phyloP scores from a whole-genome alignment of 768 basidiomycete genomes.

The Botryobasidium botryosum region DNA sequence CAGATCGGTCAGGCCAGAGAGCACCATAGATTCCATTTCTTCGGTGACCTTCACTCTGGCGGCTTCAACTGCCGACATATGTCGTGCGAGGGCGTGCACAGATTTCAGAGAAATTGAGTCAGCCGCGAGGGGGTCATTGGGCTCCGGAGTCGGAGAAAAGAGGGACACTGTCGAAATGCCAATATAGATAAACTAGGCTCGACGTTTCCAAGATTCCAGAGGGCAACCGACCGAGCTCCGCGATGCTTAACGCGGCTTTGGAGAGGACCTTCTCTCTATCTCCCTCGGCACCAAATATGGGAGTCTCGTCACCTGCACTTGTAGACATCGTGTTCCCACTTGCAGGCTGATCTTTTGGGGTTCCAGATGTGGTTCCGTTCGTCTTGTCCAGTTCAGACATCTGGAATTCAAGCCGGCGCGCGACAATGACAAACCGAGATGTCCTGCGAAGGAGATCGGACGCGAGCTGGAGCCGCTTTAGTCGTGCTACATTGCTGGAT shows the following conservation, averaged over 20 bases:
- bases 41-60: constrained; percentile 50
- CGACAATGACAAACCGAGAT: constrained; percentile 69
- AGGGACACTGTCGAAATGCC: too few species aligned
- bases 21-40: constrained; percentile 87
- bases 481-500: constrained; percentile 46
- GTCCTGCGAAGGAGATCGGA: constrained; percentile 72
- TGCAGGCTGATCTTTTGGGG: too few species aligned
- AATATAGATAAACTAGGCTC: too few species aligned
- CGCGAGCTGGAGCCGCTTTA: constrained; percentile 67
- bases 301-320: constrained; percentile 15
- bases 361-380: background rate
- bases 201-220: too few species aligned
- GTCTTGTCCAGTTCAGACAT: constrained; percentile 49
- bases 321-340: too few species aligned
- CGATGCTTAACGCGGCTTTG: constrained; percentile 87
- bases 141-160: too few species aligned
- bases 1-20: constrained; percentile 55
- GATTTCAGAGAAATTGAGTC: constrained; percentile 31
- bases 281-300: constrained; percentile 28
- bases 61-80: constrained; percentile 55
- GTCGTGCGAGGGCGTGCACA: constrained; percentile 49
- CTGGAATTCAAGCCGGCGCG: constrained; percentile 67
- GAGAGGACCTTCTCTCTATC: constrained; percentile 78
- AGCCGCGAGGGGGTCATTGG: background rate
- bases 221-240: constrained; percentile 75